Evolutionary conservation across 202 grass and related monocot species (phyloP).

Genomic region (Setaria italica): DNA sequence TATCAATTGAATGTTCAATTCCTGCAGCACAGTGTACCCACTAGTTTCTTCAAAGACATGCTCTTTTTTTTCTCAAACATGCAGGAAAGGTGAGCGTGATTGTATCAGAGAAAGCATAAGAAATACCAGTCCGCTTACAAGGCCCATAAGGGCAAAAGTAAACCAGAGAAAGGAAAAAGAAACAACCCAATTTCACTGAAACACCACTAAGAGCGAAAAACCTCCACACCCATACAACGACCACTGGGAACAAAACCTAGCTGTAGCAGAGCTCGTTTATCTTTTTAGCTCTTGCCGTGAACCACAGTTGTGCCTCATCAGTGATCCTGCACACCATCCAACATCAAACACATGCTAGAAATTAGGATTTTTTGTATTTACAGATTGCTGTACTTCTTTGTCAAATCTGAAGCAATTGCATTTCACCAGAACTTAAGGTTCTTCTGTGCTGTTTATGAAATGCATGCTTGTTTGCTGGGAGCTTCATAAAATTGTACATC

Average conservation of each 20-base stretch:
- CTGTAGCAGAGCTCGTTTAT: background rate
- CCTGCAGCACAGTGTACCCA: background rate
- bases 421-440: background rate
- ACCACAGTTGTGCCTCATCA: background rate
- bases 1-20: background rate
- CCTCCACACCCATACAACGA: background rate
- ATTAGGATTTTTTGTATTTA: background rate
- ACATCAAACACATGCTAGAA: background rate
- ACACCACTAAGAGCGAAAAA: background rate
- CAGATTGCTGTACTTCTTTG: background rate
- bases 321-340: background rate
- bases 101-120: background rate
- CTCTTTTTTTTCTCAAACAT: too few species aligned
- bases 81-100: background rate
- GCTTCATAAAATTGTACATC: background rate
- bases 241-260: background rate
- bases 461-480: too few species aligned
- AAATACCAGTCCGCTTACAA: background rate
- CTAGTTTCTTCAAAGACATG: background rate
- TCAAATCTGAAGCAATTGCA: background rate
- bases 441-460: background rate
- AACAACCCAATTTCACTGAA: background rate
- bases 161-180: background rate
- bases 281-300: background rate
- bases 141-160: background rate